These are phyloP conservation scores for Micractinium conductrix DNA, from an alignment of 139 green algal genomes.

Conservation along the genomic window DNA sequence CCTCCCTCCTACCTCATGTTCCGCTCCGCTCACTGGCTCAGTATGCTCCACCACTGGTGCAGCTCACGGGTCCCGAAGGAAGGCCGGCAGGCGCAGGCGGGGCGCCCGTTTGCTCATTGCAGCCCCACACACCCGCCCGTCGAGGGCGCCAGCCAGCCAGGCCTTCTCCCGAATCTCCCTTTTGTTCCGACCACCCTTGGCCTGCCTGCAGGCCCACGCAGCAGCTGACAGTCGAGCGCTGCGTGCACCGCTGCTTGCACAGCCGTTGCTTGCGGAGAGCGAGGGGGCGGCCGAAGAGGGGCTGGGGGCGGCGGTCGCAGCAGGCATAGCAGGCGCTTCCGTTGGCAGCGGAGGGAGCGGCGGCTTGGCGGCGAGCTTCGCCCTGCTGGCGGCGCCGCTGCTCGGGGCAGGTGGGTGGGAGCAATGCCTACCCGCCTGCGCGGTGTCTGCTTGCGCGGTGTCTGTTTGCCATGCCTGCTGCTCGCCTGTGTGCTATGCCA, in stretches of 20 bases:
- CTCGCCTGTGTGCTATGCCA: no score
- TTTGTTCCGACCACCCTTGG: no score
- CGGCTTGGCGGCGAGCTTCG: background rate
- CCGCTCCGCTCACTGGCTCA: no score
- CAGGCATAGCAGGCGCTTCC: no score
- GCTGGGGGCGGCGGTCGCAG: background rate
- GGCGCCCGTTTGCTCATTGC: background rate
- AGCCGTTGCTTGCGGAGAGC: background rate
- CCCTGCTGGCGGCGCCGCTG: conserved; percentile 3
- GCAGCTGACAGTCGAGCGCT: no score
- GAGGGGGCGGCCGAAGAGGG: background rate
- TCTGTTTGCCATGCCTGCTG: background rate
- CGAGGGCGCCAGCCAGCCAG: background rate
- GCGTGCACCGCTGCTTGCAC: no score
- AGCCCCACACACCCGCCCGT: background rate
- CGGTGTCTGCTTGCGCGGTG: background rate
- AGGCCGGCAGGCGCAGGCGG: no score
- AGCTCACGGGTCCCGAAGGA: no score
- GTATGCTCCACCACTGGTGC: no score
- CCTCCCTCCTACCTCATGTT: no score
- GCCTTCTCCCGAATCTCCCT: no score
- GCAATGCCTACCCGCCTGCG: background rate
- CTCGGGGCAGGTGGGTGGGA: conserved; percentile 19
- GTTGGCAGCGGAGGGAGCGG: background rate
- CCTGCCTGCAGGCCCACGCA: no score